Evolutionary conservation across 2,329 filamentous ascomycete species (phyloP), one percentile per base, ranked within the genome.

Genomic region (Exutisphaerella laricina): DNA sequence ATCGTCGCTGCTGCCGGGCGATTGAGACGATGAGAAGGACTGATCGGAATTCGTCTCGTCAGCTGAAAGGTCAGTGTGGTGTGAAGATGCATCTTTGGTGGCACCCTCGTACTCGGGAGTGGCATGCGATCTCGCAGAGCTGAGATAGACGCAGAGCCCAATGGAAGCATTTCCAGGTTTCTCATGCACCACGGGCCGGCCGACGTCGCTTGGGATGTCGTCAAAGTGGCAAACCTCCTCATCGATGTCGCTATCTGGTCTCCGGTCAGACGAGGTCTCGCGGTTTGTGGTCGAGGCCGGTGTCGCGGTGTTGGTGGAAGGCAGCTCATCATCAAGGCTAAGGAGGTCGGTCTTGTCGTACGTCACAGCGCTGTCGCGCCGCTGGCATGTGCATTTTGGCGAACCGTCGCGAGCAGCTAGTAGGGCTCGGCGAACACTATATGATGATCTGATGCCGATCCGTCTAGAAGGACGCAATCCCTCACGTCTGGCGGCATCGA

Each of bases 111-210:
- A 21, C 18, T n/a, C 18, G 36, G n/a, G 39, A 36, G 25, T 18
- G 25, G 16, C 9, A 13, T 9, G 37, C 40, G 14, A 22, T 21
- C 9, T 28, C 29, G 12, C 26, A 21, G n/a, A n/a, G n/a, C n/a
- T n/a, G n/a, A n/a, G n/a, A 20, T n/a, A 20, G 35, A 41, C 39
- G 9, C 40, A 30, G 1, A 45, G 23, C 16, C 41, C 46, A 10
- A 44, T 8, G 10, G 41, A 33, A 8, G 14, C 20, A 10, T 33
- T 33, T 14, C 9, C 31, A 18, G 17, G 16, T 20, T 25, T 34
- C 23, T 26, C 5, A 9, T 21, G 23, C 20, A 14, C 8, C 9
- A 33, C 13, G 5, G 17, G 22, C 20, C 12, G 21, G 6, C 26
- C 35, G 4, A 17, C 21, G 1, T 8, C 14, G 12, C 29, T 23